Conservation (phyloP, 352 stramenopile genomes). For the Hyaloperonospora brassicae region DNA sequence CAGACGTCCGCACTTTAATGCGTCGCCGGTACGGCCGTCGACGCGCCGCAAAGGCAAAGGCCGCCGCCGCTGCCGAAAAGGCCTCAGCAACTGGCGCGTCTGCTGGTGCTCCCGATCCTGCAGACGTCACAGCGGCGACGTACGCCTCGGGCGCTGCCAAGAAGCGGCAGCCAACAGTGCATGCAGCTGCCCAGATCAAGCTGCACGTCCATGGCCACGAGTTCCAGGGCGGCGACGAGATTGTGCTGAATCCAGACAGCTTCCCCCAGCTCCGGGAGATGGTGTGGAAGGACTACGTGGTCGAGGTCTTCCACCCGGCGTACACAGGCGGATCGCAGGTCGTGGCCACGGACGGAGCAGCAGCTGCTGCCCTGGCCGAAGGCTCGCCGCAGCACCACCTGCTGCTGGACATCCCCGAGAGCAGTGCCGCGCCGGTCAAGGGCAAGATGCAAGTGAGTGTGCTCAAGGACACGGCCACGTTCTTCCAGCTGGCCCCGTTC, state of each 20-base stretch:
- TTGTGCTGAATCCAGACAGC: conserved; percentile 73
- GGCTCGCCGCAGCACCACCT: conserved; percentile 52
- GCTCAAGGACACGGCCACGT: conserved; percentile 66
- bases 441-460: conserved; percentile 78
- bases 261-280: conserved; percentile 72
- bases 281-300: conserved; percentile 61
- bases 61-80: conserved; percentile 18
- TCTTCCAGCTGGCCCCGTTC: conserved; percentile 66
- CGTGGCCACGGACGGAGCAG: conserved; percentile 21
- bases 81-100: background rate
- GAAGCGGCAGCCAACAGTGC: conserved; percentile 39
- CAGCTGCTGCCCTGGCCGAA: conserved; percentile 16
- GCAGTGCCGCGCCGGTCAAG: conserved; percentile 52
- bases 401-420: conserved; percentile 70
- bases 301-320: conserved; percentile 71
- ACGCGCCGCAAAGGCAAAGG: conserved; percentile 35
- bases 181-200: conserved; percentile 59
- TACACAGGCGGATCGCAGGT: conserved; percentile 12
- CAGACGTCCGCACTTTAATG: conserved; percentile 14
- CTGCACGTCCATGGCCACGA: conserved; percentile 77
- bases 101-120: background rate
- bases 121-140: background rate
- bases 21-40: conserved; percentile 44
- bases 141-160: conserved; percentile 4
- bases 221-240: conserved; percentile 73